Evolutionary conservation across 2,329 filamentous ascomycete species (phyloP), one percentile per base, ranked within the genome.

Genomic region (Teratosphaeria zuluensis): DNA sequence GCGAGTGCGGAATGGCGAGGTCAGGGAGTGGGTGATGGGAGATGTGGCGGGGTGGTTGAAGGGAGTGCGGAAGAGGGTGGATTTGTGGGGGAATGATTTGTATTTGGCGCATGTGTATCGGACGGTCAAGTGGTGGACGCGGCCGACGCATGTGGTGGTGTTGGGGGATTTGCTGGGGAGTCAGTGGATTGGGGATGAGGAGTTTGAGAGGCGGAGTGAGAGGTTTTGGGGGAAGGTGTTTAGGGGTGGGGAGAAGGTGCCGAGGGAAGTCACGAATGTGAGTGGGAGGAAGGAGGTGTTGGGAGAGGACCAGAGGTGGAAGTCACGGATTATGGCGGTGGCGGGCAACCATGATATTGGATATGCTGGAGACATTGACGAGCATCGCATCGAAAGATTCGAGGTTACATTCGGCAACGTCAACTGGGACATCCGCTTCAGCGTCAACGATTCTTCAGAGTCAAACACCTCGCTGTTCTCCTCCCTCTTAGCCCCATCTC

Each of bases 261-360:
- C 70, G 35, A 65, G 68, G 54, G 57, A 64, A 11, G 64, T 64
- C 31, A 70, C 5, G 69, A 76, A 61, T 31, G 58, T 53, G 51
- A 65, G 57, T 68, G 67, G 69, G 62, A 65, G 51, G 66, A 63
- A 67, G 16, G 75, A 80, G 61, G 62, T 70, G 1, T 67, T 81
- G 28, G 74, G 75, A 1, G 63, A 63, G 53, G 78, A 82, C 59
- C 74, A 77, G 5, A 73, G 74, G 2, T 97, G 94, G 94, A 74
- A 79, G n/a, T 81, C 78, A 48, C 83, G 88, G 58, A 80, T 96
- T 63, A 90, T 99, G 71, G 95, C 96, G 65, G 84, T 97, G 30
- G 91, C 86, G 0, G 94, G 94, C 1, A 99, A 99, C 69, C 94
- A 99, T 71, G 94, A 99, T 72, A 86, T 99, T 68, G 94, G 94